Conservation (phyloP, 257 asterid species). For the Gentiana macrophylla region DNA sequence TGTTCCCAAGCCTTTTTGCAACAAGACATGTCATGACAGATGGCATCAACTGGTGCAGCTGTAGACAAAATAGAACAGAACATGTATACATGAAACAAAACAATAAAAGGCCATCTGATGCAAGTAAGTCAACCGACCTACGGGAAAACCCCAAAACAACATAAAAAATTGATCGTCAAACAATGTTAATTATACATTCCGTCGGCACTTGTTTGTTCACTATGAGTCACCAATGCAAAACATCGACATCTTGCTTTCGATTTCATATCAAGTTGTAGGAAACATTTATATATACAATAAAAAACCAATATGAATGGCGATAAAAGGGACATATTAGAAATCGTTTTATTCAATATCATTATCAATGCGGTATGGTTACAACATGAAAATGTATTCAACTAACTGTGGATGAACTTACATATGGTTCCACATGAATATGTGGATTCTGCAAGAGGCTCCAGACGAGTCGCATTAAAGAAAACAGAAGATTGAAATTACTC, state of each 20-base stretch:
- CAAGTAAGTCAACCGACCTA: background rate
- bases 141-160: background rate
- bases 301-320: background rate
- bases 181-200: too few species aligned
- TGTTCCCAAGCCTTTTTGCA: constrained; percentile 78
- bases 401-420: constrained; percentile 42
- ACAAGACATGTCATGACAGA: constrained; percentile 96
- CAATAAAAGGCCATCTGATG: constrained; percentile 3
- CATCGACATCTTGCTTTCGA: too few species aligned
- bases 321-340: background rate
- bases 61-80: constrained; percentile 7
- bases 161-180: background rate
- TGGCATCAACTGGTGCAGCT: constrained; percentile 98
- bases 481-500: constrained; percentile 60
- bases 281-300: too few species aligned
- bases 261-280: too few species aligned
- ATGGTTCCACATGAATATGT: constrained; percentile 86
- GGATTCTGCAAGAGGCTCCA: constrained; percentile 95
- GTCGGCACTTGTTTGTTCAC: too few species aligned
- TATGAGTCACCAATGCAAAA: too few species aligned
- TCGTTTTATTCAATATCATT: too few species aligned
- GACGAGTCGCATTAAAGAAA: constrained; percentile 92
- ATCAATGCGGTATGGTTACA: too few species aligned
- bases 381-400: too few species aligned
- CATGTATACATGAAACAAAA: constrained; percentile 4